Base-by-base conservation (phyloP, 2,329 filamentous ascomycete species). In the Calonectria crousiana region DNA sequence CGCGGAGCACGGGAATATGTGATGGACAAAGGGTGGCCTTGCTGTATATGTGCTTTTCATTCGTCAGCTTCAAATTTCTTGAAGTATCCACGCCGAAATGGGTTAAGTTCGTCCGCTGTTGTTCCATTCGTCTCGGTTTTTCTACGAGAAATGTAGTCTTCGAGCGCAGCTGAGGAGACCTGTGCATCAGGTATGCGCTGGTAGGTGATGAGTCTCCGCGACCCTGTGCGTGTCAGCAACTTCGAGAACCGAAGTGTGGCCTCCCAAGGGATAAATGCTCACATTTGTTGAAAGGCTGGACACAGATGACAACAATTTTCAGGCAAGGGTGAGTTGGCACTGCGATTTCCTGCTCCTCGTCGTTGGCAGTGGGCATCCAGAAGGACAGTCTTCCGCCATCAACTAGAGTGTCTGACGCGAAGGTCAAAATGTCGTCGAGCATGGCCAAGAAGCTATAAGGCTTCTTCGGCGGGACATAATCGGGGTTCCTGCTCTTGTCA, bases 341-440 rank as follows among this genome's bases (percentile, higher is more conserved):
- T 0, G 91, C 88, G 28, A 98, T 91, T 81, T 96, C 94, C 72
- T 93, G 90, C 62, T 95, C 90, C 79, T 95, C 91, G 78, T 95
- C 91, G 81, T 95, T 95, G 34, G 95, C 93, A 0, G 95, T 98
- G 0, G 97, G 97, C 95, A 98, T 98, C 97, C 97, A 99, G 88
- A 99, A 97, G 10, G 94, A 95, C 13, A 99, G 84, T 34, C 97
- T 89, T 0, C 95, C 97, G 75, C 92, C 86, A 67, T 95, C 92
- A 10, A 98, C 94, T 0, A 99, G 88, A 1, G 93, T 95, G 16
- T 90, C 88, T 0, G 92, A 90, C 6, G 95, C 93, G 81, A 99
- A 98, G 26, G 92, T 90, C 8, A 98, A 89, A 67, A 99, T 95
- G 83, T 98, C 95, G 80, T 95, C 93, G 26, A 98, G 89, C 92